Conservation (phyloP, 441 rosid species). For the Pelargonium fulgidum region DNA sequence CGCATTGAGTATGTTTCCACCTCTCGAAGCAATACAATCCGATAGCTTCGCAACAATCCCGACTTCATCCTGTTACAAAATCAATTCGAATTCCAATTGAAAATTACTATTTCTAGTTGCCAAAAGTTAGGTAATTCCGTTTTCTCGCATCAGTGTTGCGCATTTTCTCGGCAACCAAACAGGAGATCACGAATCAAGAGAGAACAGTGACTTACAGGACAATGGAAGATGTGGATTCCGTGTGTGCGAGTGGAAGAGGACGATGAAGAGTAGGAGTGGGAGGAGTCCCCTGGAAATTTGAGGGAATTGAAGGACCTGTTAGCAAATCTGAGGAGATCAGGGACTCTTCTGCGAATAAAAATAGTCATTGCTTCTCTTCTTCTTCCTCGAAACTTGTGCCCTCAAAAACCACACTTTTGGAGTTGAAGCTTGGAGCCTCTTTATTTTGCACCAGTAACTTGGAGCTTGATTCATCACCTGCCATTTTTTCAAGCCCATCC, state of each 20-base stretch:
- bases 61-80: constrained; percentile 51
- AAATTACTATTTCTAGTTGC: too few relatives aligned
- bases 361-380: neutral
- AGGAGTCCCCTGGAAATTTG: constrained; percentile 35
- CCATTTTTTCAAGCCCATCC: neutral
- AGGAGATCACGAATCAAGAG: neutral
- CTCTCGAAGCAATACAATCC: constrained; percentile 83
- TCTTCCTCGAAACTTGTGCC: neutral
- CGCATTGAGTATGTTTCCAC: constrained; percentile 82
- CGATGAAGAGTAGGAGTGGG: constrained; percentile 28
- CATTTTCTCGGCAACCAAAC: constrained; percentile 15
- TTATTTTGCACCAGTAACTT: too few relatives aligned
- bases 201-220: constrained; percentile 50
- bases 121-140: too few relatives aligned
- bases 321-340: constrained; percentile 39
- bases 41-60: constrained; percentile 88
- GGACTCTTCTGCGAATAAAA: constrained; percentile 11
- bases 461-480: neutral
- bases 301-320: constrained; percentile 42
- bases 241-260: constrained; percentile 42
- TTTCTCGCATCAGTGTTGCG: neutral
- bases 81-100: constrained; percentile 15
- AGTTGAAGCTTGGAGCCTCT: too few relatives aligned
- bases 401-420: too few relatives aligned
- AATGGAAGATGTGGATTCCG: constrained; percentile 87